Conservation (phyloP, 768 basidiomycete genomes). For the Lepiota brunneoincarnata region DNA sequence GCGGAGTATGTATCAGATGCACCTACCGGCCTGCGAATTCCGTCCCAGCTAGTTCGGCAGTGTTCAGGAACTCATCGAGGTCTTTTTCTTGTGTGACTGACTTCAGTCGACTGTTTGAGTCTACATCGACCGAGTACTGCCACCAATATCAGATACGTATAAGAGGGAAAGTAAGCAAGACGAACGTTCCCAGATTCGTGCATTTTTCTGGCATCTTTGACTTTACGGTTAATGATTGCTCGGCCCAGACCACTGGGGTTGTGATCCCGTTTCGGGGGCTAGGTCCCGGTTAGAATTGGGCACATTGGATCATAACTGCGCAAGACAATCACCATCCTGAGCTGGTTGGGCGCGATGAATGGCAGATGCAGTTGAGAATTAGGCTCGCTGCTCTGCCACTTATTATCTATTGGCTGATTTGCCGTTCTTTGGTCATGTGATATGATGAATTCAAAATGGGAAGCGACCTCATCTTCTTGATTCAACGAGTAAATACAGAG, state of each 20-base stretch:
- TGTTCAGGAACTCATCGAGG: slow-evolving; percentile 93
- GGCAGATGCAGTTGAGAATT: too few species aligned
- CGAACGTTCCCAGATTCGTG: slow-evolving; percentile 69
- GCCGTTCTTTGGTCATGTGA: not conserved
- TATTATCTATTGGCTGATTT: too few species aligned
- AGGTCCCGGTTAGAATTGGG: not conserved
- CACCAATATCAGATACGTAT: slow-evolving; percentile 11
- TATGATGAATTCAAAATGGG: not conserved
- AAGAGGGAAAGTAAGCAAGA: slow-evolving; percentile 9
- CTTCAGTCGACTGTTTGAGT: slow-evolving; percentile 65
- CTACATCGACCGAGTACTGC: slow-evolving; percentile 77
- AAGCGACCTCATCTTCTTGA: slow-evolving; percentile 15
- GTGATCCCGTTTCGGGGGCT: slow-evolving; percentile 51
- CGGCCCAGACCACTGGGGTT: slow-evolving; percentile 87
- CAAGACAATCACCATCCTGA: not conserved
- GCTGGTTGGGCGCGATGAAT: too few species aligned
- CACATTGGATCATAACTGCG: not conserved
- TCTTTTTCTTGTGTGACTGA: slow-evolving; percentile 96
- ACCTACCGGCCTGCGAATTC: slow-evolving; percentile 93
- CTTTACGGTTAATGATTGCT: slow-evolving; percentile 91
- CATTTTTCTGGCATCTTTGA: slow-evolving; percentile 65
- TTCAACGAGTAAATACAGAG: too few species aligned
- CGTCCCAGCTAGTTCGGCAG: slow-evolving; percentile 90
- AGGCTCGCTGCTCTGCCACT: not conserved
- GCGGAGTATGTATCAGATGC: not conserved